These are phyloP conservation scores for Parastagonospora avenae DNA, from an alignment of 2,329 filamentous ascomycete species.

Conservation along the genomic window DNA sequence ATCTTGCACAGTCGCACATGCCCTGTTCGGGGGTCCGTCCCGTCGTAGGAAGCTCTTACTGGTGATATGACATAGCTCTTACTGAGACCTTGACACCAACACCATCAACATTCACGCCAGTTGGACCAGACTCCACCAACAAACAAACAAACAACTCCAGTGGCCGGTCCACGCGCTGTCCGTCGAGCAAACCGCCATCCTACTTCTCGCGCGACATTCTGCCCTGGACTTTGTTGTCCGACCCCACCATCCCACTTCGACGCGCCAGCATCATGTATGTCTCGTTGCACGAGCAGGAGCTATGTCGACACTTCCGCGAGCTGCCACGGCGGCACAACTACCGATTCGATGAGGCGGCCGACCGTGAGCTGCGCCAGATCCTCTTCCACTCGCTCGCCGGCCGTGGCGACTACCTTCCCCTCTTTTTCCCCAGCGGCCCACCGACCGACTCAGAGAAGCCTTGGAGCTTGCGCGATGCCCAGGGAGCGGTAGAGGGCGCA, in stretches of 20 bases:
- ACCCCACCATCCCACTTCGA: constrained; percentile 19
- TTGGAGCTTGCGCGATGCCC: constrained; percentile 83
- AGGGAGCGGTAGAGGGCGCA: constrained; percentile 89
- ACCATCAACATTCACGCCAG: neutral
- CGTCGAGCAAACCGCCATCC: neutral
- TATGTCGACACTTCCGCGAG: constrained; percentile 80
- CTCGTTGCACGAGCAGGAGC: constrained; percentile 71
- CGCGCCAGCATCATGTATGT: constrained; percentile 49
- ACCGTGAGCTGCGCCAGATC: constrained; percentile 72
- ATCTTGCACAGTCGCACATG: constrained; percentile 2
- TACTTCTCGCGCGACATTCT: neutral
- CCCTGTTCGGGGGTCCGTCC: constrained; percentile 9
- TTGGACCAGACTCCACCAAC: neutral
- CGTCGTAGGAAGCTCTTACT: constrained; percentile 1
- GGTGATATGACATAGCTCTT: constrained; percentile 19
- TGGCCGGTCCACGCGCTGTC: constrained; percentile 21
- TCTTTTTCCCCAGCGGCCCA: constrained; percentile 81
- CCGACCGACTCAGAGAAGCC: constrained; percentile 59
- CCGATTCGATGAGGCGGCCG: constrained; percentile 75
- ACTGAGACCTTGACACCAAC: neutral
- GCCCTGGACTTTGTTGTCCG: neutral
- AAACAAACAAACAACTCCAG: constrained; percentile 4
- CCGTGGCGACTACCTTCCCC: constrained; percentile 72
- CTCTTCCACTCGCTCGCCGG: constrained; percentile 89
- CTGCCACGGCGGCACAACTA: constrained; percentile 75